A percentile compares a stretch with the other conserved stretches of the same genome.
Evolutionary conservation across 2,329 filamentous ascomycete genomes (phyloP).

Genomic region (Aspergillus sp.): DNA sequence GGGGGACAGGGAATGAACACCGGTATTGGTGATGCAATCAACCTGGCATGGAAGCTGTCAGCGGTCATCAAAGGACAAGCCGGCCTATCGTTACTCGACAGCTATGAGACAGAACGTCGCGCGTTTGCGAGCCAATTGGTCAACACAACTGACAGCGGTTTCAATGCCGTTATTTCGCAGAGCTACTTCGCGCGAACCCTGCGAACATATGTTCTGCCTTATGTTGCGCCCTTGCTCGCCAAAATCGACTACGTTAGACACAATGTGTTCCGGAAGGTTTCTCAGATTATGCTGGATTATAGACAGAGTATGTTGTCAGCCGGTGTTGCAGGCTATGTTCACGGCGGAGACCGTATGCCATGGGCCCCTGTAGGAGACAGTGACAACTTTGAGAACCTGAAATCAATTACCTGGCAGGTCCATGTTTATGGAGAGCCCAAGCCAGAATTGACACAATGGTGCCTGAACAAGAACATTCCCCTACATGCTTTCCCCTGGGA

Average conservation of each 20-base stretch:
- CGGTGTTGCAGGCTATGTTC: constrained; percentile 36
- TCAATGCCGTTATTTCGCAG: constrained; percentile 40
- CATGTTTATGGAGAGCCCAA: constrained; percentile 28
- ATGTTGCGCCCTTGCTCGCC: constrained; percentile 28
- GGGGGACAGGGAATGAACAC: constrained; percentile 62
- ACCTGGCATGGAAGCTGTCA: constrained; percentile 57
- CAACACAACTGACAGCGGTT: constrained; percentile 43
- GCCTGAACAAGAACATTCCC: constrained; percentile 17
- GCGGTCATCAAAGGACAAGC: constrained; percentile 44
- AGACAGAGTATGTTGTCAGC: constrained; percentile 40
- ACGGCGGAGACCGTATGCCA: constrained; percentile 50
- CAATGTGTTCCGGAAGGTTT: constrained; percentile 37
- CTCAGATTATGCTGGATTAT: constrained; percentile 47
- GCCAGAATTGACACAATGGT: constrained; percentile 25
- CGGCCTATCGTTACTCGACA: constrained; percentile 45
- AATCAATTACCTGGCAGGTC: constrained; percentile 29
- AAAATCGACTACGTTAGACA: constrained; percentile 19
- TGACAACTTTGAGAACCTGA: constrained; percentile 29
- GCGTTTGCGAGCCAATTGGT: constrained; percentile 48
- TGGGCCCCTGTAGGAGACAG: constrained; percentile 24
- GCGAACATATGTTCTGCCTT: constrained; percentile 41
- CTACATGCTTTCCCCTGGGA: constrained; percentile 27
- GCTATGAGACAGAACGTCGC: constrained; percentile 50
- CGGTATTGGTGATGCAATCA: constrained; percentile 55
- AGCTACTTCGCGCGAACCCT: constrained; percentile 43